Base-by-base conservation (phyloP, 805 yeast genomes). In the Wickerhamiella brachini region DNA sequence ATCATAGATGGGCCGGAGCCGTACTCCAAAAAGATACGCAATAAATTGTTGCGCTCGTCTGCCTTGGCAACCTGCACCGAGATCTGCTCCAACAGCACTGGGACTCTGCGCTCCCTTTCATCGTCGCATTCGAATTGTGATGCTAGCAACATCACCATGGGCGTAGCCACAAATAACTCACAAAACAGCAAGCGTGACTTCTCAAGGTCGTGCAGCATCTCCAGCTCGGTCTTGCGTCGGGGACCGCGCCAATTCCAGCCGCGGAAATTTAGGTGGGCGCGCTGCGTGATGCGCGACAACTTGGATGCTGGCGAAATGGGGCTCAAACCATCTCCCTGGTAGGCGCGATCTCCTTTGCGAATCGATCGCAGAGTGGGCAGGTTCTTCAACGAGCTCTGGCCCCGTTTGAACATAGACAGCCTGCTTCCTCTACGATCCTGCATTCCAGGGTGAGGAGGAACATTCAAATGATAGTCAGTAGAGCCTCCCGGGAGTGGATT, bases 1-100 rank as follows among this genome's bases (percentile, higher is more conserved):
- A 88, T 69, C 50, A 88, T 68, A 51, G 81, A 78, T 5, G 79
- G 77, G 1, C 95, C 95, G 31, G 88, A 78, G 6, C 97, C 98
- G 62, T 93, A 93, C 62, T 89, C 95, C 45, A 93, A 70, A 47
- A 83, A 85, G n/a, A 93, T 69, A 53, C 76, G 71, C 57, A 77
- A 83, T 50, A 57, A 45, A 38, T 71, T 75, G 47, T 69, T 71
- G 65, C 65, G 49, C 56, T 79, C 81, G 15, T 56, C 56, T 15
- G 56, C 51, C 15, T 49, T 45, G 43, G 75, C 66, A 4, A 93
- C 72, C 44, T 75, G 73, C 43, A 88, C 71, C 5, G 86, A 83
- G 22, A 93, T 61, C 65, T 88, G 77, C 17, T 85, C 81, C 41
- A 88, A 66, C 42, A 93, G 65, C 34, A 90, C 71, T 1, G 98